Conservation (phyloP, 495 filamentous ascomycete species). For the Penicillium cosmopolitanum region DNA sequence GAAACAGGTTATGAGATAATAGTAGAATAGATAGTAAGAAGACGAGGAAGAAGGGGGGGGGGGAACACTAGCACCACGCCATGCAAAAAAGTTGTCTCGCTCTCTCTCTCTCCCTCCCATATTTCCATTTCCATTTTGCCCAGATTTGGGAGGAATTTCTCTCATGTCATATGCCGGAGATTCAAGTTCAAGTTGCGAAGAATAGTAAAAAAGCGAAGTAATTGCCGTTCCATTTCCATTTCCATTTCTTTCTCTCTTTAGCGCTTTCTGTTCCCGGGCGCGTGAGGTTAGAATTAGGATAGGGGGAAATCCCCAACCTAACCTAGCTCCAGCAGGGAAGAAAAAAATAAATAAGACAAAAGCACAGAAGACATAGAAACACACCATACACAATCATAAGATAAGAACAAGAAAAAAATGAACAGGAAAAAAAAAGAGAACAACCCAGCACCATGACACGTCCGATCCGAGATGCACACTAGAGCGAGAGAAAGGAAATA, state of each 20-base stretch:
- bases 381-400: slow-evolving; percentile 22
- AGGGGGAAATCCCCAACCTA: no score
- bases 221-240: neutral
- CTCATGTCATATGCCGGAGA: slow-evolving; percentile 32
- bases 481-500: slow-evolving; percentile 6
- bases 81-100: slow-evolving; percentile 19
- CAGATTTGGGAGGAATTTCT: slow-evolving; percentile 2
- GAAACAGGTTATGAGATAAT: neutral
- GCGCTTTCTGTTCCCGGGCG: no score
- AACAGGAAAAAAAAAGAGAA: slow-evolving; percentile 26
- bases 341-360: slow-evolving; percentile 24
- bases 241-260: neutral
- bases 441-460: neutral
- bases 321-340: neutral
- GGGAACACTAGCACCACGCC: slow-evolving; percentile 22
- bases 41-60: slow-evolving; percentile 22
- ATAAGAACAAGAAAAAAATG: slow-evolving; percentile 28
- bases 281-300: no score
- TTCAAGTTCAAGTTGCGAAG: slow-evolving; percentile 15
- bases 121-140: slow-evolving; percentile 21
- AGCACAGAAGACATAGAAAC: slow-evolving; percentile 18
- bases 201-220: slow-evolving; percentile 10
- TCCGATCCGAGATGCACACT: slow-evolving; percentile 30
- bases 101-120: slow-evolving; percentile 19
- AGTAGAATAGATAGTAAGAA: slow-evolving; percentile 14